phyloP scores from a whole-genome alignment of 225 moss, liverwort and hornwort species.

The Marchantia paleacea region DNA sequence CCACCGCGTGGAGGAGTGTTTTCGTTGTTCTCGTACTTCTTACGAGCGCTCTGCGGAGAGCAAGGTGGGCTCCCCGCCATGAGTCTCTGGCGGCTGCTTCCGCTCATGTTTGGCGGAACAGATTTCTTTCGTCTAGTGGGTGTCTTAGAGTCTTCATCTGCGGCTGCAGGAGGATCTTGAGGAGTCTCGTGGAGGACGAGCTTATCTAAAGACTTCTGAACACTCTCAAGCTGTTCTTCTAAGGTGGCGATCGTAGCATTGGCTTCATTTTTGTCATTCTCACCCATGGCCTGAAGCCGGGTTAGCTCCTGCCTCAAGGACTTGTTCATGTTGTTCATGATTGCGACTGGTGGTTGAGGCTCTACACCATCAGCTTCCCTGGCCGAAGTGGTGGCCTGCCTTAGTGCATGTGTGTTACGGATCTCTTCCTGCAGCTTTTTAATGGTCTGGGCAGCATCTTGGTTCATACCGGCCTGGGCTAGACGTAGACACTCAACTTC shows the following conservation, averaged over 20 bases:
- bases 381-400: constrained; percentile 44
- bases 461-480: constrained; percentile 97
- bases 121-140: constrained; percentile 56
- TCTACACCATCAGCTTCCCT: constrained; percentile 47
- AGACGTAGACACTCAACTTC: constrained; percentile 91
- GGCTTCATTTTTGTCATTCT: constrained; percentile 72
- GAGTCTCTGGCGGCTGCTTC: constrained; percentile 67
- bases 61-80: constrained; percentile 69
- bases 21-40: constrained; percentile 78
- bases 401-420: constrained; percentile 71
- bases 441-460: constrained; percentile 86
- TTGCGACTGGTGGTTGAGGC: constrained; percentile 50
- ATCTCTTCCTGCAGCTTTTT: constrained; percentile 96
- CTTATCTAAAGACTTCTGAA: constrained; percentile 90
- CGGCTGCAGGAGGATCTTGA: constrained; percentile 27
- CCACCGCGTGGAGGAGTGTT: constrained; percentile 77
- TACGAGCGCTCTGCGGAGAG: constrained; percentile 70
- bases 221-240: constrained; percentile 96
- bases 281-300: constrained; percentile 64
- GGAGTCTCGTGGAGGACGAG: constrained; percentile 66
- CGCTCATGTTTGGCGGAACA: constrained; percentile 52
- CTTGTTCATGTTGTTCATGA: constrained; percentile 54
- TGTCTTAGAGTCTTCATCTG: constrained; percentile 47
- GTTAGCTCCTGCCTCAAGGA: constrained; percentile 79
- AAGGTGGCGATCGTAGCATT: constrained; percentile 91